phyloP scores from a whole-genome alignment of 2,329 filamentous ascomycete species.

The Fusarium kyushuense region DNA sequence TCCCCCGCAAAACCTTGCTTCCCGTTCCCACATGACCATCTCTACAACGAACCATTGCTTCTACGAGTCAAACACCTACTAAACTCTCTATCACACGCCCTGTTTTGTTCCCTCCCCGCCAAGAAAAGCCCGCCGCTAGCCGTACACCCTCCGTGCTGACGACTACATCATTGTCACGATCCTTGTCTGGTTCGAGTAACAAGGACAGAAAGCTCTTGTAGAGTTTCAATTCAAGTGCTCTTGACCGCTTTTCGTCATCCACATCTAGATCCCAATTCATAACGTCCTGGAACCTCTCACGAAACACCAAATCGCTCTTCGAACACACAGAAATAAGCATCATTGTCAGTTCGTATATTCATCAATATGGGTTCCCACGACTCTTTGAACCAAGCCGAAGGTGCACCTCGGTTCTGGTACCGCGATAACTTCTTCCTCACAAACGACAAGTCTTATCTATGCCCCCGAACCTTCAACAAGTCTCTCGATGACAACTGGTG shows the following conservation, averaged over 20 bases:
- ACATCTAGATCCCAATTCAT: neutral
- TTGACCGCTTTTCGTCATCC: conserved; percentile 1
- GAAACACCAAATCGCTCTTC: neutral
- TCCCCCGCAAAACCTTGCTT: conserved; percentile 34
- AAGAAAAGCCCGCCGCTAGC: conserved; percentile 41
- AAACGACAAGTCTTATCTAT: conserved; percentile 68
- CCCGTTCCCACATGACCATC: conserved; percentile 37
- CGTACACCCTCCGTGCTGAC: conserved; percentile 39
- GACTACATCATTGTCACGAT: conserved; percentile 40
- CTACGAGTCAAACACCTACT: conserved; percentile 32
- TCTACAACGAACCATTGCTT: conserved; percentile 36
- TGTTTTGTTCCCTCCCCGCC: conserved; percentile 25
- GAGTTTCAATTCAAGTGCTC: conserved; percentile 1
- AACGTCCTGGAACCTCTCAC: neutral
- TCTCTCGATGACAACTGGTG: conserved; percentile 72
- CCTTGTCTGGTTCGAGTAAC: conserved; percentile 15
- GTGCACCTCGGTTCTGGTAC: conserved; percentile 60
- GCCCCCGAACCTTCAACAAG: conserved; percentile 65
- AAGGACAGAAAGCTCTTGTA: neutral
- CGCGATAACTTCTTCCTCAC: conserved; percentile 70
- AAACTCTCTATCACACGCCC: conserved; percentile 43
- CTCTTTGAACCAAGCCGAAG: conserved; percentile 48
- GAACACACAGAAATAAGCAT: neutral
- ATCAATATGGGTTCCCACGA: conserved; percentile 46
- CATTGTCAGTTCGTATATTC: conserved; percentile 24